Evolutionary conservation across 768 basidiomycete species (phyloP), one percentile per base, ranked within the genome.

Genomic region (Suillus ampliporus): DNA sequence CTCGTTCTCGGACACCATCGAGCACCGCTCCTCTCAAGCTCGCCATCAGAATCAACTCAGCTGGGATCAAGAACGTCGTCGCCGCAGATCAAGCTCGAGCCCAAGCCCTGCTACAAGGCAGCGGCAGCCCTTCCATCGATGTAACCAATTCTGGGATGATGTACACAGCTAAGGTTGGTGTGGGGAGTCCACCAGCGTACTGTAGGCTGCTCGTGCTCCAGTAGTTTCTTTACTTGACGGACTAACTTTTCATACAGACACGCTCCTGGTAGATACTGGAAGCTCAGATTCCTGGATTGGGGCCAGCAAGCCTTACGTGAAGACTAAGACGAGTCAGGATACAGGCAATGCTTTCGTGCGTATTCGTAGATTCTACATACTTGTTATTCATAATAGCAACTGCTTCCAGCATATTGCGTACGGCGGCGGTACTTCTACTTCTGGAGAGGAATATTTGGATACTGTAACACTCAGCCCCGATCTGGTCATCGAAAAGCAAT

Each of bases 401-500:
- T 21, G n/a, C n/a, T 46, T 23, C 46, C 21, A 46, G 46, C 5
- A 23, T 46, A 14, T 23, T 23, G n/a, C 44, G 23, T 46, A 46
- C 21, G 46, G 21, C 14, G 2, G 10, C 11, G 10, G 43, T n/a
- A n/a, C 31, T 4, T 58, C 66, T 19, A 57, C 51, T 28, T 65
- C 65, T 28, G 52, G 46, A 19, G 21, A 46, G 13, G 46, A 46
- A 46, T 46, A 46, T 21, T 14, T 23, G 21, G 46, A 46, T 13
- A 46, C 46, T 23, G 46, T 46, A 46, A 46, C 46, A 11, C 5
- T 46, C 11, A 46, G 21, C 46, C 11, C 46, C 14, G 46, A 13
- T 5, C 17, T 46, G 13, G 21, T 46, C 46, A 46, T 47, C 23
- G 5, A 21, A 19, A 58, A 62, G 0, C 78, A 80, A 66, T 66